Evolutionary conservation across 2,329 filamentous ascomycete species (phyloP), one percentile per base, ranked within the genome.

Genomic region (Colletotrichum scovillei): DNA sequence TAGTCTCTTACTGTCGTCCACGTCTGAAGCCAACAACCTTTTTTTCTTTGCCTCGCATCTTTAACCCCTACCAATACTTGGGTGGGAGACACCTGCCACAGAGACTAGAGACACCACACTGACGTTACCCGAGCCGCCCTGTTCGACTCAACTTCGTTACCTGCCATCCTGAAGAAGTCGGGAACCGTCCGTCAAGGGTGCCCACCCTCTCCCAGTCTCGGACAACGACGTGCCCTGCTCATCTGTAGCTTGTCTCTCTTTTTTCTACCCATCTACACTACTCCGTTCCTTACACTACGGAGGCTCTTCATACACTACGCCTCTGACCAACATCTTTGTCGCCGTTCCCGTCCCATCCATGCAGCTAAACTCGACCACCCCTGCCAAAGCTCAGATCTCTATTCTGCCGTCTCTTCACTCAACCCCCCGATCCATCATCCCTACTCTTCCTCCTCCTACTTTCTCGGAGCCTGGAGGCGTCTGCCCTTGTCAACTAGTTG

Each of bases 61-160:
- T 49, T 1, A 49, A 49, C 8, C 46, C 42, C 28, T 63, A 46
- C 46, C 60, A 24, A 63, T 63, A 19, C 38, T 42, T 6, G 14
- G 19, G 38, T 19, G 14, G 38, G 4, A 7, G 30, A 65, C 24
- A 22, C 32, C 22, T 11, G 24, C 58, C 24, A 42, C 32, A 14
- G 5, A 2, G 19, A 16, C 28, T 2, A 6, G 30, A 12, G 35
- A 62, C 63, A 57, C 32, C 63, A 56, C 56, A 65, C 70, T 69
- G 60, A 57, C 63, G 52, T 57, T 42, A 19, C 14, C 66, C 53
- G 49, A 52, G 30, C 66, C 35, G 46, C 60, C n/a, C 55, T 59
- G 70, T 73, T 73, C 60, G 66, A 73, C 70, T 65, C 70, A 65
- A 69, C 58, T 73, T 64, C 14, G 57, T 63, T 53, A 30, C 65